Evolutionary conservation across 805 yeast genomes (phyloP), one percentile per base, ranked within the genome.

Genomic region (Kregervanrija delftensis): DNA sequence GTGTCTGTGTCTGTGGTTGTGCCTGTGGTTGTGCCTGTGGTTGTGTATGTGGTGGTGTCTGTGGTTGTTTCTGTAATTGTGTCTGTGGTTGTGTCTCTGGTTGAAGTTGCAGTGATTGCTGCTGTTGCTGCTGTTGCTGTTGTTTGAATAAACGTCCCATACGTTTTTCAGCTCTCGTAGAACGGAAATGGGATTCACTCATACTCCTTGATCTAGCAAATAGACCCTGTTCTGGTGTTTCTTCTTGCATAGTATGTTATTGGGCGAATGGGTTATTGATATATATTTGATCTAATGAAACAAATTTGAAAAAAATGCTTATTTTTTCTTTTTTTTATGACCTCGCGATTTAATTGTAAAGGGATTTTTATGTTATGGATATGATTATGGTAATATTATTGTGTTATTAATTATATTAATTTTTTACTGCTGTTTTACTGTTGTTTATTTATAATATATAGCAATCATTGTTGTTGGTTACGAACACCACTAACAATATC

Each of bases 401-500:
- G 28, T 22, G 28, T 5, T 22, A 22, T 22, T 22, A 22, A 22
- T 22, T 22, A 22, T 22, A 22, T 22, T 22, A 22, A 22, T 5
- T 22, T 6, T 22, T 22, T 22, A 22, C 8, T 22, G 28, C 6
- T 22, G 28, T 22, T 22, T 22, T 22, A 22, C 28, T 22, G 28
- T 22, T 2, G 28, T 22, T 6, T 22, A 22, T 22, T 22, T 22
- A 22, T 22, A 22, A 17, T 22, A 22, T 22, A 22, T 22, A 22
- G 35, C 13, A 35, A 11, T 37, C 37, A 48, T 35, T 54, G 43
- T 11, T 37, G 47, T 44, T 55, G 57, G 49, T 58, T 57, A 32
- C 96, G 82, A 30, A 89, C 95, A 54, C 98, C 99, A 65, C 95
- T 83, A 37, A 93, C 99, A 53, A 93, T 93, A 64, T 93, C 99